Base-by-base conservation (phyloP, 192 early-diverging fungal species). In the Linnemannia schmuckeri region DNA sequence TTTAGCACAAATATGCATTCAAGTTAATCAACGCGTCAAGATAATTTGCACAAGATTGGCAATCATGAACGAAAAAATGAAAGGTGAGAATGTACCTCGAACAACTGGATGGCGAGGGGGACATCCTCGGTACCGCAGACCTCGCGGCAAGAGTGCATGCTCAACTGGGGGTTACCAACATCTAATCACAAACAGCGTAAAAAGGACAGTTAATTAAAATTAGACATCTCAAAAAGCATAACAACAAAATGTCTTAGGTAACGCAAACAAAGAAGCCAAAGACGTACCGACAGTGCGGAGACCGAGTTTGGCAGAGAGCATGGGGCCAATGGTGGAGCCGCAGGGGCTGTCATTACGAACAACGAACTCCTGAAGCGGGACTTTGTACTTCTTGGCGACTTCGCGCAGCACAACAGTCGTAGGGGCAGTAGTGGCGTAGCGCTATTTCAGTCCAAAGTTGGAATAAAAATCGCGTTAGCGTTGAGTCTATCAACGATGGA, bases 111-210 rank as follows among this genome's bases (percentile, higher is more conserved):
- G 41, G 97, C 93, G 87, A 95, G 87, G 1, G 90, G 91, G 61
- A 99, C 96, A 83, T 99, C 99, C 74, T 98, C 94, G 41, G 93
- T 92, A 17, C 98, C 99, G 78, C 94, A 94, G 18, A 92, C 93
- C 89, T 99, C 98, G 70, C 98, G 97, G 89, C 97, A 95, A 77
- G 96, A 97, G 89, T 99, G 99, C 99, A 99, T 99, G 80, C 95
- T 96, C 78, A 98, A 88, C 89, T 99, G 97, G 40, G 98, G 95
- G 81, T 97, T 98, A 69, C 99, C 98, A 52, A 99, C 95, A 91
- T 99, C 97, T 90, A 79, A 18, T 38, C 40, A 47, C 72, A 55
- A 24, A 76, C 20, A 47, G 69, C 55, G 41, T 20, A 20, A 40
- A 46, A 35, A 44, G n/a, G 35, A 44, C 70, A 70, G 6, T 30